phyloP scores from a whole-genome alignment of 305 asterid genomes.

The Solanum hybrid region DNA sequence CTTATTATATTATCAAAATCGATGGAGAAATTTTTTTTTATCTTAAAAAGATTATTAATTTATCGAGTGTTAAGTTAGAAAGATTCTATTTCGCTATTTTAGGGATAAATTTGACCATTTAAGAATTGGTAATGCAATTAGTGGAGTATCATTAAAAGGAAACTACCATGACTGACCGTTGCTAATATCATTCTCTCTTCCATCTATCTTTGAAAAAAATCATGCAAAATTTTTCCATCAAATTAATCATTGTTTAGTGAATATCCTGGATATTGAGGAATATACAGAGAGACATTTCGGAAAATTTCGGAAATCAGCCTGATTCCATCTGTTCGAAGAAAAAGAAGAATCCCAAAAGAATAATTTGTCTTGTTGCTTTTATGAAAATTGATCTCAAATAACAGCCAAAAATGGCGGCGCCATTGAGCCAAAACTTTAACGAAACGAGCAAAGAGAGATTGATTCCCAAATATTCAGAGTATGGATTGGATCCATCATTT shows the following conservation, averaged over 20 bases:
- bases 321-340: not conserved
- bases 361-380: not conserved
- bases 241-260: not conserved
- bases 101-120: not conserved
- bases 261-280: not conserved
- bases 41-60: too few relatives aligned
- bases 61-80: not conserved
- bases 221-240: not conserved
- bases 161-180: not conserved
- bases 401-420: slow-evolving; percentile 17
- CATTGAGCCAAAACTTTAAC: slow-evolving; percentile 48
- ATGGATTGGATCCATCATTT: slow-evolving; percentile 28
- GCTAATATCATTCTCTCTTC: not conserved
- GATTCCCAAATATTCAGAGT: slow-evolving; percentile 31
- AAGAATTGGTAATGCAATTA: not conserved
- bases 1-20: too few relatives aligned
- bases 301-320: not conserved
- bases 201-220: not conserved
- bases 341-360: not conserved
- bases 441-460: slow-evolving; percentile 48
- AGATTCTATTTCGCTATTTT: not conserved
- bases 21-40: too few relatives aligned
- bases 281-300: not conserved
- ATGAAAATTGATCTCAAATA: not conserved
- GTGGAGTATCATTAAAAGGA: not conserved